Conservation (phyloP, 2,329 filamentous ascomycete genomes). For the Clonostachys sp. region DNA sequence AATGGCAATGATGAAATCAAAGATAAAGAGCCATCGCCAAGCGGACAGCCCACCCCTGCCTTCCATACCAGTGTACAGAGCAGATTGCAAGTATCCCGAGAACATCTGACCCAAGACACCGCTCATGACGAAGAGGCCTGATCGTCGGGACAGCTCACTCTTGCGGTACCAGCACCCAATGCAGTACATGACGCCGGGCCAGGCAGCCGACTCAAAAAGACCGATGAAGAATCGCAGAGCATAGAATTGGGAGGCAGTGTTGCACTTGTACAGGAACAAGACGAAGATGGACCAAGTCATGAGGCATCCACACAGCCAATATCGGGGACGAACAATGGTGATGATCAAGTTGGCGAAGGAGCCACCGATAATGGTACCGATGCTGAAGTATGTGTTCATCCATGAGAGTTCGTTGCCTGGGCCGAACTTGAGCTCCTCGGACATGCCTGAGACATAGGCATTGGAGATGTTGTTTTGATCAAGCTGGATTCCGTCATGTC, state of each 20-base stretch:
- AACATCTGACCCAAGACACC: conserved; percentile 40
- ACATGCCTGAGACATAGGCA: conserved; percentile 42
- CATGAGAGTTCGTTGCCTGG: conserved; percentile 32
- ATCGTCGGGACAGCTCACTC: conserved; percentile 51
- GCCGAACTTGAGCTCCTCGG: conserved; percentile 36
- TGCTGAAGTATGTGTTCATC: conserved; percentile 40
- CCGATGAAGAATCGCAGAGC: conserved; percentile 50
- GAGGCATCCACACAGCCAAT: conserved; percentile 31
- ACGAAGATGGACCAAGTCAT: conserved; percentile 31
- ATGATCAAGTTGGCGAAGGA: conserved; percentile 37
- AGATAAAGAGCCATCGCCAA: conserved; percentile 32
- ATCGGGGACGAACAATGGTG: conserved; percentile 33
- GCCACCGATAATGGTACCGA: conserved; percentile 39
- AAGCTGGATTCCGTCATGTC: conserved; percentile 13
- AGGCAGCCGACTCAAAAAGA: conserved; percentile 49
- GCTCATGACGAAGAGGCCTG: conserved; percentile 53
- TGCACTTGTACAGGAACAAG: conserved; percentile 28
- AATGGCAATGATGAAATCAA: conserved; percentile 27
- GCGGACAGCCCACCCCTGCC: conserved; percentile 22
- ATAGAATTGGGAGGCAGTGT: conserved; percentile 29
- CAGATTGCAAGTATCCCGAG: conserved; percentile 25
- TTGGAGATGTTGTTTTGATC: conserved; percentile 41
- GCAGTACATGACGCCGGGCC: conserved; percentile 47
- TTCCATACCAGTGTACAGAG: conserved; percentile 23
- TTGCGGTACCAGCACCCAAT: conserved; percentile 57